A percentile compares a stretch with the other conserved stretches of the same genome.
Evolutionary conservation across 1,139 yeast species (phyloP).

Genomic region (Pneumocystis murina): DNA sequence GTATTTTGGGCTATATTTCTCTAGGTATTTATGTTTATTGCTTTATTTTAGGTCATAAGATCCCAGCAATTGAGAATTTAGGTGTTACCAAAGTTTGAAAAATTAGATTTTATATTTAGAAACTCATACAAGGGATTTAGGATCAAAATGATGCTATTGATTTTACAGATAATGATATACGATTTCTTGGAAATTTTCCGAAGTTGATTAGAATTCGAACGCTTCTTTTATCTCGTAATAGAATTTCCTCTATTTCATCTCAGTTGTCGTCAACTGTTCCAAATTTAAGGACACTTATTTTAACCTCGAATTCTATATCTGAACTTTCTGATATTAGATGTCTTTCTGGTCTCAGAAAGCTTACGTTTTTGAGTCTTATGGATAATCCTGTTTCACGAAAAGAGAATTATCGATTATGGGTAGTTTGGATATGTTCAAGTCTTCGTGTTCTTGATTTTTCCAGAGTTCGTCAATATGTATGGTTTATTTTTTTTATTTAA

Average conservation of each 20-base stretch:
- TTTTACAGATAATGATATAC: constrained; percentile 49
- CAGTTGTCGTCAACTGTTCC: constrained; percentile 29
- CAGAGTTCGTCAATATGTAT: constrained; percentile 33
- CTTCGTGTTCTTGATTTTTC: constrained; percentile 52
- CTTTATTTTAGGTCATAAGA: constrained; percentile 20
- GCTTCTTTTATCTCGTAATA: constrained; percentile 45
- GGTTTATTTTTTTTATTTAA: background rate
- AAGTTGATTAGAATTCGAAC: constrained; percentile 31
- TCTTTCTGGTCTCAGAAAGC: constrained; percentile 25
- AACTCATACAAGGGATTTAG: background rate
- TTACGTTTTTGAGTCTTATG: constrained; percentile 37
- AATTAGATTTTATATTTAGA: background rate
- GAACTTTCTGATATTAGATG: constrained; percentile 30
- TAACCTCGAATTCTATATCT: constrained; percentile 38
- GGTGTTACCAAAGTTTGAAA: constrained; percentile 23
- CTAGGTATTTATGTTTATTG: background rate
- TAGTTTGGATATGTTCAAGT: constrained; percentile 49
- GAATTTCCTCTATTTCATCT: constrained; percentile 31
- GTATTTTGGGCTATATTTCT: constrained; percentile 12
- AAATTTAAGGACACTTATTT: constrained; percentile 35
- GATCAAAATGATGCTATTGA: constrained; percentile 45
- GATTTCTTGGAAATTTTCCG: constrained; percentile 41
- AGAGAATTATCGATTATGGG: constrained; percentile 44
- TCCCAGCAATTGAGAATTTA: constrained; percentile 32
- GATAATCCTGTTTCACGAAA: constrained; percentile 48